Percentiles rank a stretch among this genome's conserved stretches.
phyloP scores from a whole-genome alignment of 2,329 filamentous ascomycete species.

The Elsinoe fawcettii region DNA sequence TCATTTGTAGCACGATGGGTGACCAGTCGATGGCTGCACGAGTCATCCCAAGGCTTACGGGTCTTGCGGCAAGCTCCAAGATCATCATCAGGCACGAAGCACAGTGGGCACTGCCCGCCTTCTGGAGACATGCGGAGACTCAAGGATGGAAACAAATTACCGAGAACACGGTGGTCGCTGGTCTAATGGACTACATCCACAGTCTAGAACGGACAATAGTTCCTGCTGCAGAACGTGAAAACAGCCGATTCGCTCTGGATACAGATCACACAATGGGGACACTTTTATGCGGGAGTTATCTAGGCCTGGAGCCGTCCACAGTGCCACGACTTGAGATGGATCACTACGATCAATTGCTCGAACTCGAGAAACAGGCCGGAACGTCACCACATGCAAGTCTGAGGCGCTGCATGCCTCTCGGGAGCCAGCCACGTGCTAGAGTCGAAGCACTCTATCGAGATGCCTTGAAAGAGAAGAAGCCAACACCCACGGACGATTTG shows the following conservation, averaged over 20 bases:
- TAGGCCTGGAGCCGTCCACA: constrained; percentile 37
- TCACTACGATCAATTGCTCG: constrained; percentile 35
- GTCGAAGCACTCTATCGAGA: not conserved
- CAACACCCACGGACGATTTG: constrained; percentile 16
- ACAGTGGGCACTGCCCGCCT: constrained; percentile 40
- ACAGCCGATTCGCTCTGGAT: constrained; percentile 37
- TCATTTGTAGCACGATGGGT: constrained; percentile 32
- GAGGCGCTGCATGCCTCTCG: not conserved
- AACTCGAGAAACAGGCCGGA: constrained; percentile 22
- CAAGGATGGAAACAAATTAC: constrained; percentile 32
- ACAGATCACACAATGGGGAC: constrained; percentile 37
- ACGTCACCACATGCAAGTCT: constrained; percentile 13
- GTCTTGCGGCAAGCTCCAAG: constrained; percentile 42
- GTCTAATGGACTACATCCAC: constrained; percentile 38
- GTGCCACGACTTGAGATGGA: constrained; percentile 29
- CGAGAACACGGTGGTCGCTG: constrained; percentile 34
- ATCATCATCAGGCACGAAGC: constrained; percentile 48
- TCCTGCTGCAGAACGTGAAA: constrained; percentile 31
- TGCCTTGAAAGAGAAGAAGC: not conserved
- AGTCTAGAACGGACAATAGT: constrained; percentile 37
- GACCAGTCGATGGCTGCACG: constrained; percentile 33
- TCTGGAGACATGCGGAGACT: constrained; percentile 35
- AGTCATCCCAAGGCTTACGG: constrained; percentile 36
- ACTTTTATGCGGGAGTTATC: constrained; percentile 40
- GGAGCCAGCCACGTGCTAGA: not conserved